Percentiles rank a stretch among this genome's conserved stretches.
Evolutionary conservation across 148 eudicot species (phyloP).

Genomic region (Agrostemma githago): DNA sequence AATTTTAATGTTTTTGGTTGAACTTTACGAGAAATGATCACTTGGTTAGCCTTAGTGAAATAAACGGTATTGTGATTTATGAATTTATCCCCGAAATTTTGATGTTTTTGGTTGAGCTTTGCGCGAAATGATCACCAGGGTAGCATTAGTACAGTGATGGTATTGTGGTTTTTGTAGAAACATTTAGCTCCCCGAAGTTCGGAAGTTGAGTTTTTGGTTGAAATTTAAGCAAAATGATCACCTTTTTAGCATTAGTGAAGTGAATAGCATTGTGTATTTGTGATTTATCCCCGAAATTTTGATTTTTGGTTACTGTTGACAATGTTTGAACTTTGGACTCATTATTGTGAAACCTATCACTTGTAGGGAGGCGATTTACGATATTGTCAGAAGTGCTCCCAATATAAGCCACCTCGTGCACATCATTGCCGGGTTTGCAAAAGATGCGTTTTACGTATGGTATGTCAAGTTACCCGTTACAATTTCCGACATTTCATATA

Average conservation of each 20-base stretch:
- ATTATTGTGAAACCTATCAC: conserved; percentile 2
- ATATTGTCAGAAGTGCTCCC: conserved; percentile 93
- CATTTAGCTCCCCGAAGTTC: not conserved
- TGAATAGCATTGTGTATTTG: no score
- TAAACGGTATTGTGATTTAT: no score
- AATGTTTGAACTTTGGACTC: no score
- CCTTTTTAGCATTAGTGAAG: not conserved
- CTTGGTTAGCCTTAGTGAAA: not conserved
- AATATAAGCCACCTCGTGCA: conserved; percentile 94
- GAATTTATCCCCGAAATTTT: not conserved
- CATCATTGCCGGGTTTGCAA: conserved; percentile 97
- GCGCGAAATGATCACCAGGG: not conserved
- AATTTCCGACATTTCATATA: conserved; percentile 5
- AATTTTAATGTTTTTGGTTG: not conserved
- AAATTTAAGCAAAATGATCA: not conserved
- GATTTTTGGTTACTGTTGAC: not conserved
- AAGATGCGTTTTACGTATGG: conserved; percentile 92
- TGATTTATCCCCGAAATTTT: no score
- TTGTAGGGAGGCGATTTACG: conserved; percentile 91
- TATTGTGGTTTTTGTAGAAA: not conserved
- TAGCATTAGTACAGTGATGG: not conserved
- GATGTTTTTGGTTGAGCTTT: not conserved
- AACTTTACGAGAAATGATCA: not conserved
- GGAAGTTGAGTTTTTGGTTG: not conserved
- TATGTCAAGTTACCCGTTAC: conserved; percentile 31